Percentiles rank a stretch among this genome's conserved stretches.
Evolutionary conservation across 169 alveolate genomes (phyloP).

Genomic region (Plasmodium gallinaceum): DNA sequence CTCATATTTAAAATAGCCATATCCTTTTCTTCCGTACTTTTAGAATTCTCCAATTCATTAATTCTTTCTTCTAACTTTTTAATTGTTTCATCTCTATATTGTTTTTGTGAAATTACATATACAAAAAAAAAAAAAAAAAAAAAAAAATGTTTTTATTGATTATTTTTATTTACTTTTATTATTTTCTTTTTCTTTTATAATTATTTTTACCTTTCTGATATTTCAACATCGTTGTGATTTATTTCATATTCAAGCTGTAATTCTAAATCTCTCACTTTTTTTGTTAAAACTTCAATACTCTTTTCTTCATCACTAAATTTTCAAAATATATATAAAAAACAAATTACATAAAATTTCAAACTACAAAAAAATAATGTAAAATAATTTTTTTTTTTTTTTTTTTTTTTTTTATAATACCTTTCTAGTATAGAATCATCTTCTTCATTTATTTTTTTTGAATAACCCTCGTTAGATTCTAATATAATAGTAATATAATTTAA

Average conservation of each 20-base stretch:
- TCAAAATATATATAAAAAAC: slow-evolving; percentile 6
- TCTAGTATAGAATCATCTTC: background rate
- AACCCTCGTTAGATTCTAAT: background rate
- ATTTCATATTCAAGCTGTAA: slow-evolving; percentile 70
- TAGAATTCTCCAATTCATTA: slow-evolving; percentile 26
- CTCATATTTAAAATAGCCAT: slow-evolving; percentile 59
- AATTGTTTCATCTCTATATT: slow-evolving; percentile 45
- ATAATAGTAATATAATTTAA: background rate
- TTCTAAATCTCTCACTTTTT: slow-evolving; percentile 63
- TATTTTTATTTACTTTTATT: background rate
- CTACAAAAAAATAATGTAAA: background rate
- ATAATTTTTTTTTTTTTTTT: background rate
- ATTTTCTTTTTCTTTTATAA: background rate
- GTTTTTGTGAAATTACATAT: background rate
- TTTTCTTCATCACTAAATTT: slow-evolving; percentile 32
- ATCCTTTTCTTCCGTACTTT: slow-evolving; percentile 60
- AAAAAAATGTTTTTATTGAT: background rate
- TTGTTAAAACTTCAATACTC: slow-evolving; percentile 22
- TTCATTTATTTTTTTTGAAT: background rate
- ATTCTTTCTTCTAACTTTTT: slow-evolving; percentile 38
- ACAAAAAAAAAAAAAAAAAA: background rate
- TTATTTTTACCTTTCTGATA: slow-evolving; percentile 43
- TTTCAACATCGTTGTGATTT: slow-evolving; percentile 61
- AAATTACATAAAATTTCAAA: background rate
- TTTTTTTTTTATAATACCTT: background rate